Evolutionary conservation across 306 rosid genomes (phyloP).

Genomic region (Ormosia emarginata): DNA sequence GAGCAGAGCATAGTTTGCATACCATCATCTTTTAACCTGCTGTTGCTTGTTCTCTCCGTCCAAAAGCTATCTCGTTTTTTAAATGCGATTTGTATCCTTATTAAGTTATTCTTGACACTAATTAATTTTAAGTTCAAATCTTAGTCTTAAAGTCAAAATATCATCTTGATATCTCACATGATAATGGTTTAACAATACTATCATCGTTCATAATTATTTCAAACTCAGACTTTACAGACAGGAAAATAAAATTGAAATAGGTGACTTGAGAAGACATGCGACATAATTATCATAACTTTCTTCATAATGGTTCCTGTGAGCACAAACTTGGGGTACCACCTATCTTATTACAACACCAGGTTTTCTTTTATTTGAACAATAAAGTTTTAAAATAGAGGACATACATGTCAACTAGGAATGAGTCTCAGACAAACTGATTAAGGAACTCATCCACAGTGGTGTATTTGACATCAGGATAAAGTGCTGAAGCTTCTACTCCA

Average conservation of each 20-base stretch:
- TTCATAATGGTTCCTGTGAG: not conserved
- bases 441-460: constrained; percentile 55
- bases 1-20: too few species aligned
- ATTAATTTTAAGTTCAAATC: too few species aligned
- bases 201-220: not conserved
- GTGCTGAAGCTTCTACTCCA: constrained; percentile 61
- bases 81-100: too few species aligned
- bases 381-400: not conserved
- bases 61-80: not conserved
- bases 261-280: not conserved
- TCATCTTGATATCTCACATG: too few species aligned
- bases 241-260: not conserved
- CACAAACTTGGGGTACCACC: not conserved
- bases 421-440: constrained; percentile 36
- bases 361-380: not conserved
- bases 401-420: not conserved
- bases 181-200: not conserved
- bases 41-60: not conserved
- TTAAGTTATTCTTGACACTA: too few species aligned
- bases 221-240: not conserved
- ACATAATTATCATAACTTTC: not conserved
- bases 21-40: not conserved
- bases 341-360: not conserved
- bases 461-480: constrained; percentile 64
- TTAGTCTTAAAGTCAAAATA: too few species aligned